phyloP scores from a whole-genome alignment of 306 rosid species.

The Luffa aegyptiaca region DNA sequence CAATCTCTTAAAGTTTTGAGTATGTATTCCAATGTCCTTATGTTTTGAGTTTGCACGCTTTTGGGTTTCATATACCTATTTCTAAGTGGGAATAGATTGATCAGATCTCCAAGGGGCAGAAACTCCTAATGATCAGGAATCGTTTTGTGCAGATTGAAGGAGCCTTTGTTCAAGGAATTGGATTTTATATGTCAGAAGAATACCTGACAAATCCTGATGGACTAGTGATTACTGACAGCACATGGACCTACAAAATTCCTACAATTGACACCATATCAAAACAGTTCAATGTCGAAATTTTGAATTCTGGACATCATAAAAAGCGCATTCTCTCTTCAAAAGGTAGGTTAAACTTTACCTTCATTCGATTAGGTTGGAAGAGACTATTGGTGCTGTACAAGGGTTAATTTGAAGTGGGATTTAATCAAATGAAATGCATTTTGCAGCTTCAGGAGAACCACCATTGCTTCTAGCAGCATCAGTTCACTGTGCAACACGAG shows the following conservation, averaged over 20 bases:
- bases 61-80: background rate
- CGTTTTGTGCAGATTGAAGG: constrained; percentile 79
- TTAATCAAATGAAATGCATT: constrained; percentile 1
- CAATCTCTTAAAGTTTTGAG: background rate
- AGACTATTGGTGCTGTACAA: background rate
- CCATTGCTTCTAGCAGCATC: constrained; percentile 78
- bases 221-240: constrained; percentile 51
- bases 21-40: too few relatives aligned
- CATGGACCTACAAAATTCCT: constrained; percentile 93
- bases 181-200: constrained; percentile 88
- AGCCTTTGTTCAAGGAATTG: constrained; percentile 86
- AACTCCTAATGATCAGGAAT: background rate
- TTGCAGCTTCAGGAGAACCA: constrained; percentile 93
- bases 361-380: background rate
- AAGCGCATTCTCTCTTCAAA: constrained; percentile 81
- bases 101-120: background rate
- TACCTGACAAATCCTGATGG: constrained; percentile 50
- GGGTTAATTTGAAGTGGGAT: background rate
- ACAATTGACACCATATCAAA: constrained; percentile 74
- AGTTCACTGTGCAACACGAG: constrained; percentile 78
- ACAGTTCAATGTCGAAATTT: constrained; percentile 68
- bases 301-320: constrained; percentile 68
- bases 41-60: background rate
- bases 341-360: constrained; percentile 29
- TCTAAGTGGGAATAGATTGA: background rate